phyloP scores from a whole-genome alignment of 345 rosid genomes.

The Populus simonii region DNA sequence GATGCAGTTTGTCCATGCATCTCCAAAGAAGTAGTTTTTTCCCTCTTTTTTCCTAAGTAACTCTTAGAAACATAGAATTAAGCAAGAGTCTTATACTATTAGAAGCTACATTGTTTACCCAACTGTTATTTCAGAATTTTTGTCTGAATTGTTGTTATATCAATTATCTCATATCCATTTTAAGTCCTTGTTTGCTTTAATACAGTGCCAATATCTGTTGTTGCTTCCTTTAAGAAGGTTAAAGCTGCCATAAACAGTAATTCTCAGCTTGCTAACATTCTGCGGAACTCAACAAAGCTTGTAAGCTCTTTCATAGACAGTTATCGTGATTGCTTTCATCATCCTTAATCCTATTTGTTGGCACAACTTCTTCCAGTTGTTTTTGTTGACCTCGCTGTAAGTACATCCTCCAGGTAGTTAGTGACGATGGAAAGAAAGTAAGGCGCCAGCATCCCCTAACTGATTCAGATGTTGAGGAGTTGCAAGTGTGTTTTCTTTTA shows the following conservation, averaged over 20 bases:
- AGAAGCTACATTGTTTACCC: not conserved
- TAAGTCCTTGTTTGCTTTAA: conserved; percentile 5
- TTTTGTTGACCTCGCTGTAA: not conserved
- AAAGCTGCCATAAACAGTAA: conserved; percentile 68
- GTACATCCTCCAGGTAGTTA: conserved; percentile 52
- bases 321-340: conserved; percentile 4
- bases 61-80: not conserved
- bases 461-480: conserved; percentile 79
- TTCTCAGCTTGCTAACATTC: conserved; percentile 72
- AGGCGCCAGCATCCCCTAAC: conserved; percentile 69
- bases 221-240: conserved; percentile 91
- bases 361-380: not conserved
- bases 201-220: conserved; percentile 84
- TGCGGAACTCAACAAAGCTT: conserved; percentile 80
- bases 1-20: not conserved
- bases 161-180: not conserved
- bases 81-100: not conserved
- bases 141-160: conserved; percentile 3
- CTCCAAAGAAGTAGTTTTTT: not conserved
- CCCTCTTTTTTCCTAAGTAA: not conserved
- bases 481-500: conserved; percentile 55
- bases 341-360: not conserved
- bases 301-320: conserved; percentile 43
- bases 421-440: conserved; percentile 94
- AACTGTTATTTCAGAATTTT: not conserved